Evolutionary conservation across 257 asterid species (phyloP), one percentile per base, ranked within the genome.

Genomic region (Przewalskia tangutica): DNA sequence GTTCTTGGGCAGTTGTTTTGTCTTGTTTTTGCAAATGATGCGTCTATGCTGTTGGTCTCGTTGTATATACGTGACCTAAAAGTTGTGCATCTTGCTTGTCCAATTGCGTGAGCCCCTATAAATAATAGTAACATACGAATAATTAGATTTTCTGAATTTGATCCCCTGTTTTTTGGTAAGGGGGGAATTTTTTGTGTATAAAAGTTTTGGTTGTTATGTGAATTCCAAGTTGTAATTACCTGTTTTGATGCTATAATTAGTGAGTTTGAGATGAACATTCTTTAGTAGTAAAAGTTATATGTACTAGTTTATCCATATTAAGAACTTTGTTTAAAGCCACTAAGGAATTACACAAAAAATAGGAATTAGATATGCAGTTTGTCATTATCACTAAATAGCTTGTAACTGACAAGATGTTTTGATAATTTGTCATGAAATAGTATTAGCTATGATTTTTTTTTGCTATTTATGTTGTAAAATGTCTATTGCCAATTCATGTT

Each of bases 61-160:
- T 92, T 94, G 93, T 94, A 94, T 48, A 95, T 86, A 1, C 97
- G 92, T 1, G 94, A 88, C 50, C 98, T 86, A 84, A 95, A 95
- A 68, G 62, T 84, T 1, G 97, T 92, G 88, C 99, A 95, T 67
- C 97, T 87, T 67, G 97, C 97, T 79, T 85, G 93, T 56, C 99
- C 99, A 40, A 95, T 94, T 5, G 98, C 92, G 92, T 95, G 99
- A 4, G 96, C 65, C 17, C 98, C 98, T 93, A 84, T 7, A 0
- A 1, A 27, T 50, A 7, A 50, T 1, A 75, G 32, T 46, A 14
- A 53, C 4, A 46, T 12, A 16, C 7, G 0, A 7, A 66, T 14
- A 36, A 38, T 66, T 5, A 66, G 14, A 38, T 16, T 36, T 66
- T 66, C 8, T 42, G 54, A 40, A 42, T n/a, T 68, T 40, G 32